Percentiles rank a stretch among this genome's conserved stretches.
Evolutionary conservation across 1,284 basidiomycete species (phyloP).

Genomic region (Ustilago nuda): DNA sequence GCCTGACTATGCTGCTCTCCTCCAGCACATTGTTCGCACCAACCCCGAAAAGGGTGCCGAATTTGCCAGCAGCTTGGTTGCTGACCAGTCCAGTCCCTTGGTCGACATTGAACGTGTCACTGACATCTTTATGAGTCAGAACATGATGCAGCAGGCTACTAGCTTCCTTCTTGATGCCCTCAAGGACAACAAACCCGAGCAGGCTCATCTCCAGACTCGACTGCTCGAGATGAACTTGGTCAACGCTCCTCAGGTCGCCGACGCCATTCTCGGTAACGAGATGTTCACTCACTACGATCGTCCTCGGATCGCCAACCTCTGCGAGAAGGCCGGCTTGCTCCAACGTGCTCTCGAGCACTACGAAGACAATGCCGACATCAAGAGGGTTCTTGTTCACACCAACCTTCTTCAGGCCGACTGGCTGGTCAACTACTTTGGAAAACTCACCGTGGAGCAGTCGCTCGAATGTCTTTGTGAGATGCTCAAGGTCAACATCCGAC

Average conservation of each 20-base stretch:
- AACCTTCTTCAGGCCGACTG: conserved; percentile 89
- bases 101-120: conserved; percentile 83
- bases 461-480: conserved; percentile 97
- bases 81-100: conserved; percentile 90
- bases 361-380: conserved; percentile 95
- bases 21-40: conserved; percentile 96
- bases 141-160: conserved; percentile 99
- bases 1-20: conserved; percentile 92
- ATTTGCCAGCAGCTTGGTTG: conserved; percentile 93
- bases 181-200: conserved; percentile 98
- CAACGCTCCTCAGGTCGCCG: conserved; percentile 97
- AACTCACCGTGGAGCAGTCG: conserved; percentile 97
- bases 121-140: conserved; percentile 99
- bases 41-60: conserved; percentile 98
- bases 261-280: conserved; percentile 98
- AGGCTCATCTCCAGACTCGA: conserved; percentile 94
- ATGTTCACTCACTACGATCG: conserved; percentile 99
- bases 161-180: conserved; percentile 98
- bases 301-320: conserved; percentile 95
- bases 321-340: conserved; percentile 95
- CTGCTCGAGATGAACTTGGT: conserved; percentile 98
- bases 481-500: conserved; percentile 95
- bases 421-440: conserved; percentile 98
- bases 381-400: conserved; percentile 95
- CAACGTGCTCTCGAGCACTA: conserved; percentile 98